These are phyloP conservation scores for Heterobasidion parviporum DNA, from an alignment of 1,284 basidiomycete genomes.

Conservation along the genomic window DNA sequence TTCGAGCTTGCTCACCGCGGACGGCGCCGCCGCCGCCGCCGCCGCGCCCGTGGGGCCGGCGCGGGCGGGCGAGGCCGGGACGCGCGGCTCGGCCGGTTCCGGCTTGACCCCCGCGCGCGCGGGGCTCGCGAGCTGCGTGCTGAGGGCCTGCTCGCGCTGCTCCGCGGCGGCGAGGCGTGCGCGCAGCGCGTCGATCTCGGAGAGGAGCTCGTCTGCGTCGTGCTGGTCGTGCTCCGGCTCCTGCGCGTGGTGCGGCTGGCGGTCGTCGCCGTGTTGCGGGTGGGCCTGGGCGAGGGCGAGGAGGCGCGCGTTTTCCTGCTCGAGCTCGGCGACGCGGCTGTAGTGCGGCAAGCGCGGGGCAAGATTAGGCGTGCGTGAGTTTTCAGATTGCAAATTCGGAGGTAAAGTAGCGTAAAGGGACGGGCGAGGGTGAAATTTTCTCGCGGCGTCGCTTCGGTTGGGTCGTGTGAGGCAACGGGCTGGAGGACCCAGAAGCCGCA, in stretches of 20 bases:
- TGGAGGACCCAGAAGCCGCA: too few species aligned
- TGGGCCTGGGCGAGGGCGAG: conserved; percentile 34
- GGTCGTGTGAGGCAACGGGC: too few species aligned
- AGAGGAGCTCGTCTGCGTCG: conserved; percentile 29
- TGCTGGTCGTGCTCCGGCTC: neutral
- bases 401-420: too few species aligned
- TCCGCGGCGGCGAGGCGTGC: conserved; percentile 54
- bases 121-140: conserved; percentile 41
- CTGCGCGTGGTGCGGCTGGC: conserved; percentile 11
- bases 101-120: conserved; percentile 39
- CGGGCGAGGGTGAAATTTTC: too few species aligned
- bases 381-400: too few species aligned
- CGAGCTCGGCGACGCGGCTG: conserved; percentile 67
- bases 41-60: conserved; percentile 17
- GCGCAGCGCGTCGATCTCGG: conserved; percentile 59
- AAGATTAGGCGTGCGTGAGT: neutral
- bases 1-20: conserved; percentile 32
- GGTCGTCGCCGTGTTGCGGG: conserved; percentile 22
- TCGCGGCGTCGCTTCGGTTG: too few species aligned
- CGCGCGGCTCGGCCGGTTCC: conserved; percentile 38
- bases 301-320: conserved; percentile 70
- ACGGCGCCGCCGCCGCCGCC: conserved; percentile 29
- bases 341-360: conserved; percentile 8
- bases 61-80: conserved; percentile 29
- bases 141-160: conserved; percentile 59